phyloP scores from a whole-genome alignment of 495 filamentous ascomycete species.

The Hypoxylon intermedium region DNA sequence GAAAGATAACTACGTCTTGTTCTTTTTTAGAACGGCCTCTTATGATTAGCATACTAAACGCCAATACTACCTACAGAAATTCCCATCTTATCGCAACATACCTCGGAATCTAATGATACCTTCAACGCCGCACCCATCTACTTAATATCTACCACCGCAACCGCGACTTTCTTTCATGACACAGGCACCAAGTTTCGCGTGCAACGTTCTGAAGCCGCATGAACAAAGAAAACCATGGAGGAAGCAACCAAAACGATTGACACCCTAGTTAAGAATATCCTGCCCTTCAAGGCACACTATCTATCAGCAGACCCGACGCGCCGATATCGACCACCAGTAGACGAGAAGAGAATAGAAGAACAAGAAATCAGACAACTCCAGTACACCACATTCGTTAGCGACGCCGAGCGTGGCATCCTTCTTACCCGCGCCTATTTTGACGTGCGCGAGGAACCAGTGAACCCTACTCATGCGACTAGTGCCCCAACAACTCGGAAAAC shows the following conservation, averaged over 20 bases:
- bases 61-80: conserved; percentile 19
- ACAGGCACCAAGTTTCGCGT: conserved; percentile 32
- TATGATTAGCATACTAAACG: conserved; percentile 28
- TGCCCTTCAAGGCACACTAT: conserved; percentile 53
- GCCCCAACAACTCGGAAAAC: conserved; percentile 31
- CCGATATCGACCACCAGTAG: conserved; percentile 44
- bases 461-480: conserved; percentile 33
- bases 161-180: conserved; percentile 34
- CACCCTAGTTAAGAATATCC: conserved; percentile 49
- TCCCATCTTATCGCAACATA: conserved; percentile 24
- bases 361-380: conserved; percentile 48
- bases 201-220: conserved; percentile 43
- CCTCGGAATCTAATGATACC: conserved; percentile 31
- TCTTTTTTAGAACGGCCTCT: conserved; percentile 6
- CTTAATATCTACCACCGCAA: conserved; percentile 5
- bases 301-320: conserved; percentile 49
- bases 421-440: conserved; percentile 53
- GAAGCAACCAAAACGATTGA: conserved; percentile 55
- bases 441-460: conserved; percentile 48
- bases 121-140: conserved; percentile 14
- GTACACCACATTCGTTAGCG: conserved; percentile 54
- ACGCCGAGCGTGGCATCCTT: conserved; percentile 56
- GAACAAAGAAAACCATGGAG: conserved; percentile 55
- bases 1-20: conserved; percentile 6
- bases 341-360: conserved; percentile 51